Evolutionary conservation across 2,329 filamentous ascomycete species (phyloP).

Genomic region (Botryotinia narcissicola): DNA sequence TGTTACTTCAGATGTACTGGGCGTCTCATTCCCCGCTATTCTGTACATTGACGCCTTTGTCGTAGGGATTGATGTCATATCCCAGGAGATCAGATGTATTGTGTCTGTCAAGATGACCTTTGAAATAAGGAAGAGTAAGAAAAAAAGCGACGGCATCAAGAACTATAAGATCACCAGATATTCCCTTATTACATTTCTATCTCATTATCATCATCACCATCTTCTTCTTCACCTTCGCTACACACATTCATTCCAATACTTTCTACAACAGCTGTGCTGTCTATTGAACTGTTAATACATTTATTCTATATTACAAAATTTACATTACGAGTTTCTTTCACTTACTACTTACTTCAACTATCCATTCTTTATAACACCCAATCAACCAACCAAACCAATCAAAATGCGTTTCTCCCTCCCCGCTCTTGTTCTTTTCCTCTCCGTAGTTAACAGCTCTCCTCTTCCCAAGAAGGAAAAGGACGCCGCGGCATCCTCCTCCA

Average conservation of each 20-base stretch:
- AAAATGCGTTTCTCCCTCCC: conserved; percentile 41
- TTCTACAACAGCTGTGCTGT: conserved; percentile 37
- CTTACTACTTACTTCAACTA: background rate
- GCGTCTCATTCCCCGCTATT: conserved; percentile 8
- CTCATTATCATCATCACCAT: conserved; percentile 19
- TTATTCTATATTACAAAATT: conserved; percentile 24
- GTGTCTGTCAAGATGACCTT: background rate
- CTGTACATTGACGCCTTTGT: background rate
- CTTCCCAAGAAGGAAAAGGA: conserved; percentile 30
- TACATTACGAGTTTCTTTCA: conserved; percentile 20
- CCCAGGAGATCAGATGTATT: background rate
- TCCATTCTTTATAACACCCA: background rate
- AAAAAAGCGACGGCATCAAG: background rate
- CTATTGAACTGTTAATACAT: conserved; percentile 26
- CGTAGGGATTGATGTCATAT: background rate
- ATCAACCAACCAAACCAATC: conserved; percentile 18
- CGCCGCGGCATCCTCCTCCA: conserved; percentile 20
- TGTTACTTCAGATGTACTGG: background rate
- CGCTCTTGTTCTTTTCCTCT: conserved; percentile 32
- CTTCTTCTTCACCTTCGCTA: background rate
- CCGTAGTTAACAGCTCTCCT: conserved; percentile 37
- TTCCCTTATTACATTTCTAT: conserved; percentile 30
- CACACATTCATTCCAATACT: conserved; percentile 15
- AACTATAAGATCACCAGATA: conserved; percentile 26
- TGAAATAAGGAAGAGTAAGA: background rate